A percentile compares a stretch with the other conserved stretches of the same genome.
Conservation (phyloP, 495 filamentous ascomycete genomes). For the Hyaloscypha variabilis region DNA sequence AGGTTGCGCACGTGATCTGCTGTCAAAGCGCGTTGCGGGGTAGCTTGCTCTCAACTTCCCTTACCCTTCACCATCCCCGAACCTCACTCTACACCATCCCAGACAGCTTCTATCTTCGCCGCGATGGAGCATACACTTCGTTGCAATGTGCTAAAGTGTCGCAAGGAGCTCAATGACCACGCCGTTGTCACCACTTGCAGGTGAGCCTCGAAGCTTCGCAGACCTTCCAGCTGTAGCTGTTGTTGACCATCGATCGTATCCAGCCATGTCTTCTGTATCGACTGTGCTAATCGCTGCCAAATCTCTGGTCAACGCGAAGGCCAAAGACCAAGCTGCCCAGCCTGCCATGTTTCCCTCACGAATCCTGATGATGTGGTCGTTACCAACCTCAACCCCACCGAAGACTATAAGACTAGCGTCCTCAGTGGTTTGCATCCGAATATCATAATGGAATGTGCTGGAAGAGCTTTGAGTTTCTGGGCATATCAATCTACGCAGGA, state of each 20-base stretch:
- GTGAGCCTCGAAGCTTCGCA: slow-evolving; percentile 43
- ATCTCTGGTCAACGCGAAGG: slow-evolving; percentile 60
- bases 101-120: neutral
- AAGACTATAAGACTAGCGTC: slow-evolving; percentile 93
- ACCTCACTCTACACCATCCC: neutral
- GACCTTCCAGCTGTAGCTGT: neutral
- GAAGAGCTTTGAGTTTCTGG: slow-evolving; percentile 84
- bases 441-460: slow-evolving; percentile 88
- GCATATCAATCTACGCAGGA: slow-evolving; percentile 90
- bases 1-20: neutral
- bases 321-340: slow-evolving; percentile 69
- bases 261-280: slow-evolving; percentile 86
- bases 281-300: slow-evolving; percentile 71
- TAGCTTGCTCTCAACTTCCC: neutral
- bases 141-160: slow-evolving; percentile 85
- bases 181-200: slow-evolving; percentile 93
- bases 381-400: slow-evolving; percentile 77
- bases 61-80: neutral
- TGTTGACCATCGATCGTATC: neutral
- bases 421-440: slow-evolving; percentile 83
- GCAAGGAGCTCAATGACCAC: slow-evolving; percentile 67
- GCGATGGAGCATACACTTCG: slow-evolving; percentile 72
- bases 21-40: neutral
- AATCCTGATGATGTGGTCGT: slow-evolving; percentile 80
- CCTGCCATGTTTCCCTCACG: slow-evolving; percentile 70